Percentiles rank a stretch among this genome's conserved stretches.
These are phyloP conservation scores for Eucalyptus albens DNA, from an alignment of 345 rosid species.

Conservation along the genomic window DNA sequence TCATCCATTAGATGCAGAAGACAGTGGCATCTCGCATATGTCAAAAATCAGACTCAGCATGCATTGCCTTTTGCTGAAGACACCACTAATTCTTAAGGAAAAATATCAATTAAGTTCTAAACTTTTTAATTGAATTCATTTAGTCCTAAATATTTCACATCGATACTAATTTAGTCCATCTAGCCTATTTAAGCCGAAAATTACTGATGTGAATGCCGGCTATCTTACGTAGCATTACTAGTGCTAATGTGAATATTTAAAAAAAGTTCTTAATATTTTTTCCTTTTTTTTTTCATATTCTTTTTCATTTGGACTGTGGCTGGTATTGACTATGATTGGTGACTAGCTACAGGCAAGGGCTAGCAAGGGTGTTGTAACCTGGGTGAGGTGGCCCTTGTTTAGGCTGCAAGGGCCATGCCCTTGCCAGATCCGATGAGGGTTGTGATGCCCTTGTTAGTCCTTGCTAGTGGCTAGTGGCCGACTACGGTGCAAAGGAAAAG, in stretches of 20 bases:
- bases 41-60: not conserved
- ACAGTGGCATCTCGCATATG: not conserved
- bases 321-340: fast-evolving
- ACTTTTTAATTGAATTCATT: fast-evolving
- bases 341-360: fast-evolving
- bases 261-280: too few species aligned
- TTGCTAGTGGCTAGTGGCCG: fast-evolving
- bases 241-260: too few species aligned
- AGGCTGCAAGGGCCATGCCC: fast-evolving
- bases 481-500: fast-evolving
- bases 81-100: not conserved
- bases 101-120: fast-evolving
- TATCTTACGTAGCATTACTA: fast-evolving
- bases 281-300: too few species aligned
- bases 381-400: fast-evolving
- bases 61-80: not conserved
- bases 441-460: too few species aligned
- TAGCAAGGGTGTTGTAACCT: fast-evolving
- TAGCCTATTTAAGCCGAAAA: fast-evolving
- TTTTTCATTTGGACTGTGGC: too few species aligned
- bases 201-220: fast-evolving
- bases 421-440: fast-evolving
- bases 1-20: not conserved
- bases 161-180: fast-evolving
- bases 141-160: fast-evolving